phyloP scores from a whole-genome alignment of 495 filamentous ascomycete species.

The Xylaria curta region DNA sequence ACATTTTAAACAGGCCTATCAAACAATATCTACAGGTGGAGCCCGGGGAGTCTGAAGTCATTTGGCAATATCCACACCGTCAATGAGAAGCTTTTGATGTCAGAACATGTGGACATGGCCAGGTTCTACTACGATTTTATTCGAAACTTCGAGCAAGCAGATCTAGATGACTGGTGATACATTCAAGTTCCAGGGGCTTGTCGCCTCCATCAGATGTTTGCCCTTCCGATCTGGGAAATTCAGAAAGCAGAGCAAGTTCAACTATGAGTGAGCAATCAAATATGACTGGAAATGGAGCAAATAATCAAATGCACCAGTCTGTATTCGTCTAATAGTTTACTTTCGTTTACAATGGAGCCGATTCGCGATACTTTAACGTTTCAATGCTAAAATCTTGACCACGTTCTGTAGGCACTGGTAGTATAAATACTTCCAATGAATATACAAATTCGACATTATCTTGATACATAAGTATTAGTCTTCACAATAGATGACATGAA shows the following conservation, averaged over 20 bases:
- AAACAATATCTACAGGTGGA: constrained; percentile 13
- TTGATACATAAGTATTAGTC: too few relatives aligned
- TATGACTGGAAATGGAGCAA: background rate
- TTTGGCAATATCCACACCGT: constrained; percentile 12
- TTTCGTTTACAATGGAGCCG: background rate
- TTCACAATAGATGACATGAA: too few relatives aligned
- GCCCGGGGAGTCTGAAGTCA: background rate
- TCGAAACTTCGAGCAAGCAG: constrained; percentile 9
- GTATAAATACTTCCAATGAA: too few relatives aligned
- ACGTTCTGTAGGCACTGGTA: background rate
- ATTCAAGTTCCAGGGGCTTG: background rate
- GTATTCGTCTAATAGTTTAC: background rate
- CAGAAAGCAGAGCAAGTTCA: too few relatives aligned
- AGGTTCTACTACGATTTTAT: constrained; percentile 19
- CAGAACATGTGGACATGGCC: constrained; percentile 1
- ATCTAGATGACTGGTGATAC: background rate
- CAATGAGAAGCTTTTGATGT: constrained; percentile 7
- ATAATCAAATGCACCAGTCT: background rate
- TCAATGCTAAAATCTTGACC: background rate
- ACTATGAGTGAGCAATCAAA: background rate
- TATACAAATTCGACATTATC: too few relatives aligned
- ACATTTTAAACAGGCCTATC: background rate
- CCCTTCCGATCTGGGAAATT: background rate
- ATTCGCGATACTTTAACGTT: background rate
- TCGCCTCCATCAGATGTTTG: background rate